phyloP scores from a whole-genome alignment of 23 red algal species.

The Chondrus crispus region DNA sequence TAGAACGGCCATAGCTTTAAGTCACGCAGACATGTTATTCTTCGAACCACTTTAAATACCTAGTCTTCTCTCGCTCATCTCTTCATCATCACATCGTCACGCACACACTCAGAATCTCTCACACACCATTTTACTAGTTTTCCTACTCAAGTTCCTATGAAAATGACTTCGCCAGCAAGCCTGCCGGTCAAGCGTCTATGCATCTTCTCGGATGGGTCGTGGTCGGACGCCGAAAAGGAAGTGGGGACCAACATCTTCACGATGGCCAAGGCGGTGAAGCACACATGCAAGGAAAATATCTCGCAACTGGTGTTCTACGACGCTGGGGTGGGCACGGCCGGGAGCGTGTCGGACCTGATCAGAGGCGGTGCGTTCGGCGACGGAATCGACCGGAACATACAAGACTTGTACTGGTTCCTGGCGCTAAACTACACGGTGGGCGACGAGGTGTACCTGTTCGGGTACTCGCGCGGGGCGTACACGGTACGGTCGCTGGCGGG shows the following conservation, averaged over 20 bases:
- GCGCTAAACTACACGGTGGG: slow-evolving; percentile 59
- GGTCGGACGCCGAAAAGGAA: not conserved
- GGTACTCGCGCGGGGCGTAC: slow-evolving; percentile 44
- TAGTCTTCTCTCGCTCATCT: too few species aligned
- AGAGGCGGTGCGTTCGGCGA: slow-evolving; percentile 44
- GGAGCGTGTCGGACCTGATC: not conserved
- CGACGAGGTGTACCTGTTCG: slow-evolving; percentile 70
- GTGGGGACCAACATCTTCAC: not conserved
- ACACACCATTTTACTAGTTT: too few species aligned
- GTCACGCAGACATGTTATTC: too few species aligned
- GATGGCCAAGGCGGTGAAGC: not conserved
- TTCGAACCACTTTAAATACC: too few species aligned
- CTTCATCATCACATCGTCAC: too few species aligned
- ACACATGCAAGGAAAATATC: not conserved
- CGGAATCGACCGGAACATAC: slow-evolving; percentile 64
- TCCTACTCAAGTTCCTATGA: too few species aligned
- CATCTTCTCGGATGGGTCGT: not conserved
- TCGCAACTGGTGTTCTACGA: slow-evolving; percentile 49
- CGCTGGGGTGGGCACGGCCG: slow-evolving; percentile 34
- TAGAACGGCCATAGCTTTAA: too few species aligned
- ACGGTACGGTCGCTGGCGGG: slow-evolving; percentile 56
- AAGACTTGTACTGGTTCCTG: slow-evolving; percentile 48
- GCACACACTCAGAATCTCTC: too few species aligned
- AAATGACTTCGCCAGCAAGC: too few species aligned
- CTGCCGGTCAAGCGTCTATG: not conserved